Conservation (phyloP, 768 basidiomycete species). For the Lactifluus rugatus region DNA sequence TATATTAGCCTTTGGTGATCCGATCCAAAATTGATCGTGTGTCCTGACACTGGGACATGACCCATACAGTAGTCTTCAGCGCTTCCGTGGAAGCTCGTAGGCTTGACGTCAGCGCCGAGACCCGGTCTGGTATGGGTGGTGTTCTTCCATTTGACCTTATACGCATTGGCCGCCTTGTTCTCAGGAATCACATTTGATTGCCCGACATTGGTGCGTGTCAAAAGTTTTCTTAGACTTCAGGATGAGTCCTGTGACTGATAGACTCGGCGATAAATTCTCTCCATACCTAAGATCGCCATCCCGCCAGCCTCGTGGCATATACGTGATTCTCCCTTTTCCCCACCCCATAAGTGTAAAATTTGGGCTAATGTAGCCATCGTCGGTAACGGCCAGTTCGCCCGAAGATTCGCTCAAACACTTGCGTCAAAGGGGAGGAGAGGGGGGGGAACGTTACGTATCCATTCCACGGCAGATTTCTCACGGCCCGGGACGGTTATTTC, state of each 20-base stretch:
- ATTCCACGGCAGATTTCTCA: conserved; percentile 7
- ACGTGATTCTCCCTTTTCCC: not conserved
- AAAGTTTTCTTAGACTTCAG: not conserved
- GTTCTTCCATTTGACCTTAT: conserved; percentile 18
- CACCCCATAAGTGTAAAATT: not conserved
- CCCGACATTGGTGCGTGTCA: not conserved
- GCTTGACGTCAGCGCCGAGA: conserved; percentile 18
- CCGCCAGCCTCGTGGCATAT: not conserved
- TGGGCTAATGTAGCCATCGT: not conserved
- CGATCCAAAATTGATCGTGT: conserved; percentile 19
- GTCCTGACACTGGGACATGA: conserved; percentile 8
- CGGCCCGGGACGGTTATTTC: conserved; percentile 13
- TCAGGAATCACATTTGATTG: conserved; percentile 1
- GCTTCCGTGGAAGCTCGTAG: conserved; percentile 11
- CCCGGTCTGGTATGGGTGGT: conserved; percentile 5
- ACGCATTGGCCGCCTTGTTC: conserved; percentile 7
- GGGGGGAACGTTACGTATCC: conserved; percentile 6
- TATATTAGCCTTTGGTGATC: conserved; percentile 19
- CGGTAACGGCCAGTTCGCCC: conserved; percentile 2
- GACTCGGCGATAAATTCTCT: conserved; percentile 4
- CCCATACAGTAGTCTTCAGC: not conserved
- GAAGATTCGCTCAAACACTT: conserved; percentile 14
- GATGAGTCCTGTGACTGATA: conserved; percentile 5
- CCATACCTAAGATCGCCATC: not conserved
- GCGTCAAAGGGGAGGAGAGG: not conserved